These are phyloP conservation scores for Brassica carinata DNA, from an alignment of 345 rosid species.

Conservation along the genomic window DNA sequence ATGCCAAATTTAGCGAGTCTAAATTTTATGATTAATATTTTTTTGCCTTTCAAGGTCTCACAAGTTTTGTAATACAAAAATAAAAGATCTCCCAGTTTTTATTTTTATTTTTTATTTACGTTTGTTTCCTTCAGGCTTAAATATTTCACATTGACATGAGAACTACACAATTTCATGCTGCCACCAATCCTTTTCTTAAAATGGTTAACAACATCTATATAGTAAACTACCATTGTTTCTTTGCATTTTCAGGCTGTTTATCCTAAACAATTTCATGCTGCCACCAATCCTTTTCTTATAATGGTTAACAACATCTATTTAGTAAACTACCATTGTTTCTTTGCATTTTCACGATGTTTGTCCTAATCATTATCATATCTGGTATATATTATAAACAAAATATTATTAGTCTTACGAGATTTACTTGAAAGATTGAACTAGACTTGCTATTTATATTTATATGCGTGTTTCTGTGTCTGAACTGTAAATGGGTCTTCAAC, in stretches of 20 bases:
- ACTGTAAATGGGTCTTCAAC: slow-evolving; percentile 31
- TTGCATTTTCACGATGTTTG: neutral
- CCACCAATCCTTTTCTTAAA: neutral
- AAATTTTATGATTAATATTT: neutral
- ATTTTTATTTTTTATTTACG: neutral
- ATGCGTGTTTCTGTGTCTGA: neutral
- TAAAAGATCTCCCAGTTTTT: neutral
- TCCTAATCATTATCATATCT: neutral
- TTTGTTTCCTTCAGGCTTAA: neutral
- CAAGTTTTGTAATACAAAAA: neutral
- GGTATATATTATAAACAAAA: neutral
- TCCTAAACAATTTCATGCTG: neutral
- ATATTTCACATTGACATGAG: slow-evolving; percentile 4
- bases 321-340: neutral
- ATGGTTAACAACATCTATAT: neutral
- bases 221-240: neutral
- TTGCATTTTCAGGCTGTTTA: neutral
- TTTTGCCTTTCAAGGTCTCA: neutral
- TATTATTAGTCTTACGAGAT: neutral
- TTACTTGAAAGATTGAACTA: neutral
- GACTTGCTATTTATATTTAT: neutral
- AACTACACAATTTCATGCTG: neutral
- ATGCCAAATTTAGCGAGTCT: neutral
- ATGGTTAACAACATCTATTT: neutral
- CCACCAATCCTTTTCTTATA: neutral